phyloP scores from a whole-genome alignment of 179 eudicot genomes.

The Drosera spatulata region DNA sequence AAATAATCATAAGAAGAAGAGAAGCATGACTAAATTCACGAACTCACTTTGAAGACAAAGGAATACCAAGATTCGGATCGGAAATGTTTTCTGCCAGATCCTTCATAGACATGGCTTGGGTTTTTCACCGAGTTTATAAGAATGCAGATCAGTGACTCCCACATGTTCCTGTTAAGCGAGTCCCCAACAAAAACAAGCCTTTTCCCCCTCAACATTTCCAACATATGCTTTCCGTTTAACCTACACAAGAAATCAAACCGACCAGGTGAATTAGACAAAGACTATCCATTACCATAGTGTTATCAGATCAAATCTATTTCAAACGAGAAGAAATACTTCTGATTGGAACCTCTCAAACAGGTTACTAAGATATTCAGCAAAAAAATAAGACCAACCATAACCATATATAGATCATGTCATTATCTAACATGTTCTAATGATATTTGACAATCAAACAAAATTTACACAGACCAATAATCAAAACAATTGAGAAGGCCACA shows the following conservation, averaged over 20 bases:
- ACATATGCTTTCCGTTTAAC: slow-evolving; percentile 34
- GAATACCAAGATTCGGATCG: slow-evolving; percentile 75
- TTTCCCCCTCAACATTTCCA: slow-evolving; percentile 53
- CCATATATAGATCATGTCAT: too few relatives aligned
- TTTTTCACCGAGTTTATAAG: slow-evolving; percentile 38
- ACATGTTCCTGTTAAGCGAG: slow-evolving; percentile 73
- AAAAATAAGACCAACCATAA: too few relatives aligned
- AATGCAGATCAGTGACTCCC: slow-evolving; percentile 72
- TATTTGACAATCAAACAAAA: too few relatives aligned
- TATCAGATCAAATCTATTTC: not conserved
- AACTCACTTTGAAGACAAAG: slow-evolving; percentile 67
- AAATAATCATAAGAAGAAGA: not conserved
- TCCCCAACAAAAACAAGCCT: slow-evolving; percentile 66
- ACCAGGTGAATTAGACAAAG: not conserved
- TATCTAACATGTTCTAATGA: too few relatives aligned
- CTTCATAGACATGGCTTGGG: slow-evolving; percentile 54
- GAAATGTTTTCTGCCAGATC: slow-evolving; percentile 53
- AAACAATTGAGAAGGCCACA: too few relatives aligned
- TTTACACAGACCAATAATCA: too few relatives aligned
- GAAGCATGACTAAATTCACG: not conserved
- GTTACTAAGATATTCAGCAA: too few relatives aligned
- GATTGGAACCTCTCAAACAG: too few relatives aligned
- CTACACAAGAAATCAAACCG: slow-evolving; percentile 13
- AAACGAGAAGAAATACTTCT: not conserved
- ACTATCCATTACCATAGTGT: slow-evolving; percentile 2